Conservation (phyloP, 495 filamentous ascomycete genomes). For the Diplogelasinospora grovesii region DNA sequence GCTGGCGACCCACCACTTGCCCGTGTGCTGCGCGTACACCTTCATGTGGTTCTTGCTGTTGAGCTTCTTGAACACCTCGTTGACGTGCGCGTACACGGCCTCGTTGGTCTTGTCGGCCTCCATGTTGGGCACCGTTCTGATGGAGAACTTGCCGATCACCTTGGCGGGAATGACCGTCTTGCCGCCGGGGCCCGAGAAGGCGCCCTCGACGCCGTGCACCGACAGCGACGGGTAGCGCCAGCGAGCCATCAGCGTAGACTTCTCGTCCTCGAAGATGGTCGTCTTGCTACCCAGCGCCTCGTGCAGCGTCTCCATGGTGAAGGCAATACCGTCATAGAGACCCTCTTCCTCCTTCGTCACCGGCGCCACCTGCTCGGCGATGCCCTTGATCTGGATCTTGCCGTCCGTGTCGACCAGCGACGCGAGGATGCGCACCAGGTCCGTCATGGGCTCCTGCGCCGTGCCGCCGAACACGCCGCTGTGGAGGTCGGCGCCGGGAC, state of each 20-base stretch:
- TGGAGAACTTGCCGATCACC: conserved; percentile 95
- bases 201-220: conserved; percentile 94
- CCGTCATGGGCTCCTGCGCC: conserved; percentile 97
- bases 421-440: conserved; percentile 72
- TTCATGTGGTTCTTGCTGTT: conserved; percentile 85
- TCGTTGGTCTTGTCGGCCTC: conserved; percentile 80
- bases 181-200: conserved; percentile 85
- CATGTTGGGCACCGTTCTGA: conserved; percentile 97
- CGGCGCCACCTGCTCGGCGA: conserved; percentile 86
- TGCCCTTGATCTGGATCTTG: conserved; percentile 81
- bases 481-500: conserved; percentile 90
- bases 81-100: conserved; percentile 71
- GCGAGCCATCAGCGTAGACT: conserved; percentile 84
- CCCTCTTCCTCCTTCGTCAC: conserved; percentile 77
- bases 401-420: conserved; percentile 82
- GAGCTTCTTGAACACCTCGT: conserved; percentile 72
- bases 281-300: conserved; percentile 84
- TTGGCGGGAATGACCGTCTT: conserved; percentile 99
- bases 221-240: conserved; percentile 94
- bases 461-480: conserved; percentile 94
- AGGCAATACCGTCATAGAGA: conserved; percentile 79
- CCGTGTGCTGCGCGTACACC: conserved; percentile 72
- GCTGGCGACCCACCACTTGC: conserved; percentile 97
- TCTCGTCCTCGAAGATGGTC: conserved; percentile 76
- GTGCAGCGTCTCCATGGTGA: conserved; percentile 92